Evolutionary conservation across 1,284 basidiomycete species (phyloP).

Genomic region (Gomphus bonarii): DNA sequence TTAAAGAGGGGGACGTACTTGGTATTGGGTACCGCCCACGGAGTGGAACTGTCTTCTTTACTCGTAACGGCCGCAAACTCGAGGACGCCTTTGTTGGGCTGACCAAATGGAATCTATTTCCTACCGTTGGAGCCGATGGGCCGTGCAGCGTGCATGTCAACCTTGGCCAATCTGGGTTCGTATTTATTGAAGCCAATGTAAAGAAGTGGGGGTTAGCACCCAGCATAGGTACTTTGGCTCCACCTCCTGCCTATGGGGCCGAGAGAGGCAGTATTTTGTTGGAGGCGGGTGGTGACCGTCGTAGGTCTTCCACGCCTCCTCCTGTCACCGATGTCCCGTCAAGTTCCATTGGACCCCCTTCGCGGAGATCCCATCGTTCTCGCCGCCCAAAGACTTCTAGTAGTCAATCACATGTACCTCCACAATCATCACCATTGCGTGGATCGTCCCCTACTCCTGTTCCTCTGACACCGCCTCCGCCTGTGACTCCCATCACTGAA

Average conservation of each 20-base stretch:
- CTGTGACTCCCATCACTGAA: conserved; percentile 70
- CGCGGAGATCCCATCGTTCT: conserved; percentile 50
- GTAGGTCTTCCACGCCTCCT: conserved; percentile 26
- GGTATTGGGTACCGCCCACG: conserved; percentile 91
- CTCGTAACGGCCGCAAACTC: conserved; percentile 88
- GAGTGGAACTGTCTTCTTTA: conserved; percentile 94
- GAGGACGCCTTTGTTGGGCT: conserved; percentile 91
- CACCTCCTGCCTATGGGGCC: conserved; percentile 91
- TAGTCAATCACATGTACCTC: conserved; percentile 17
- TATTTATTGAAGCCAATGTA: conserved; percentile 96
- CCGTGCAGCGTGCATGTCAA: conserved; percentile 93
- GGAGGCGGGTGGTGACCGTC: conserved; percentile 67
- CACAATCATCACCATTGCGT: conserved; percentile 53
- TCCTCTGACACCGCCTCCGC: conserved; percentile 58
- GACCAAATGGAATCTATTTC: conserved; percentile 86
- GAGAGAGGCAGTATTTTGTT: conserved; percentile 90
- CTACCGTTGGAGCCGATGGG: conserved; percentile 88
- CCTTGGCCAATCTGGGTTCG: conserved; percentile 91
- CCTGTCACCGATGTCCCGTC: conserved; percentile 28
- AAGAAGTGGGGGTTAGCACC: conserved; percentile 98
- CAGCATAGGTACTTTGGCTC: conserved; percentile 88
- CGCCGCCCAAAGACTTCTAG: conserved; percentile 28
- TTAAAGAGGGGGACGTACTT: conserved; percentile 91
- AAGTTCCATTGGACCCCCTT: conserved; percentile 35
- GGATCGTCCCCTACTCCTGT: conserved; percentile 28